Evolutionary conservation across 176 grass and related monocot genomes (phyloP).

Genomic region (Phragmites australis): DNA sequence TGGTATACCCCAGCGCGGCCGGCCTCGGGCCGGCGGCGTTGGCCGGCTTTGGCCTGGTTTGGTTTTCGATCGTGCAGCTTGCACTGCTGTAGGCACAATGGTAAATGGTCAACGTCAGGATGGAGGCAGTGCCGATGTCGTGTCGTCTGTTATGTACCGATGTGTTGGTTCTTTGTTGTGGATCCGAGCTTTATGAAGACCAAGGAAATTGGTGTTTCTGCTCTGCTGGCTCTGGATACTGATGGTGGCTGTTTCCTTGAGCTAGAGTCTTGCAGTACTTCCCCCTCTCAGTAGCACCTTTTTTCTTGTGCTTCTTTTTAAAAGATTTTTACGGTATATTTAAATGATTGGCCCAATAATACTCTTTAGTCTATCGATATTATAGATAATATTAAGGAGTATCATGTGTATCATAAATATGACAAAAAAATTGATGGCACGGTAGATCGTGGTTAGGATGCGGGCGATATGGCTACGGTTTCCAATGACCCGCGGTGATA

Average conservation of each 20-base stretch:
- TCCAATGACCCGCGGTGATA: too few relatives aligned
- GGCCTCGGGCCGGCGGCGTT: slow-evolving; percentile 7
- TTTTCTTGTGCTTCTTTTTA: too few relatives aligned
- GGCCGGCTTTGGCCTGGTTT: slow-evolving; percentile 35
- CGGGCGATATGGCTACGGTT: too few relatives aligned
- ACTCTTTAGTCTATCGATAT: too few relatives aligned
- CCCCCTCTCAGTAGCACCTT: too few relatives aligned
- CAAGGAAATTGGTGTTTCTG: not conserved
- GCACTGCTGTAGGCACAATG: slow-evolving; percentile 36
- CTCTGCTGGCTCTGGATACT: not conserved
- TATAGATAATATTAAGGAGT: too few relatives aligned
- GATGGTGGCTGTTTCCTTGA: not conserved
- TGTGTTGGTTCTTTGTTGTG: slow-evolving; percentile 35
- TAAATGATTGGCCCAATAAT: too few relatives aligned
- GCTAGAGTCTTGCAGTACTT: not conserved
- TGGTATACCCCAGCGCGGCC: slow-evolving; percentile 15
- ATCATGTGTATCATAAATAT: too few relatives aligned
- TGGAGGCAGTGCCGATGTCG: slow-evolving; percentile 44
- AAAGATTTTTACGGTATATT: too few relatives aligned
- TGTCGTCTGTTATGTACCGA: slow-evolving; percentile 13
- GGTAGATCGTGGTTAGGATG: too few relatives aligned
- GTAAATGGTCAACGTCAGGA: slow-evolving; percentile 26
- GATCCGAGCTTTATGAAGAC: not conserved
- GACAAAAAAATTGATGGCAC: too few relatives aligned
- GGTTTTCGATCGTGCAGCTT: slow-evolving; percentile 27